Percentiles rank a stretch among this genome's conserved stretches.
Conservation (phyloP, 2,329 filamentous ascomycete species). For the Thelonectria discophora region DNA sequence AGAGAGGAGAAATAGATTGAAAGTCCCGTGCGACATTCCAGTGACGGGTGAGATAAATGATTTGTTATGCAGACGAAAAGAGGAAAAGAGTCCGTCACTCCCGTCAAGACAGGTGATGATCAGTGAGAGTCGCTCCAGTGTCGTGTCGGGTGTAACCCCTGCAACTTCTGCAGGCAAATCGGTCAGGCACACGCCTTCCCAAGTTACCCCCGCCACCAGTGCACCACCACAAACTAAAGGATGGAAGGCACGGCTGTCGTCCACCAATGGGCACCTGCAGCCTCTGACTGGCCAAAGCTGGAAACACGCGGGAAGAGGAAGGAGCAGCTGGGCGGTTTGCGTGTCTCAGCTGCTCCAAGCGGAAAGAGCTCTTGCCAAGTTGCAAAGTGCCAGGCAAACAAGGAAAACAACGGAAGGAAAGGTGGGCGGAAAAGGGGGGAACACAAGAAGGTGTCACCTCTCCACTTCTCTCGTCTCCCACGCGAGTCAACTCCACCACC, state of each 20-base stretch:
- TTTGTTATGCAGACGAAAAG: too few species aligned
- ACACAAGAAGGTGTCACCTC: not conserved
- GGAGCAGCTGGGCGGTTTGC: not conserved
- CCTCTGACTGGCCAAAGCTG: constrained; percentile 1
- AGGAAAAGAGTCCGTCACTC: too few species aligned
- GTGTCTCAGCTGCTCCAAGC: constrained; percentile 5
- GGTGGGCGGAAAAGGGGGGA: not conserved
- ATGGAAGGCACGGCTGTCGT: constrained; percentile 7
- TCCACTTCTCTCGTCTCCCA: not conserved
- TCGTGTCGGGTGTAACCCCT: not conserved
- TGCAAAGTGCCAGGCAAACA: not conserved
- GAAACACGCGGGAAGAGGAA: too few species aligned
- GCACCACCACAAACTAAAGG: not conserved
- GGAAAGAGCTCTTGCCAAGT: not conserved
- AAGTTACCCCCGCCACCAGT: constrained; percentile 3
- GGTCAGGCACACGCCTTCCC: constrained; percentile 12
- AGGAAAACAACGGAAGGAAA: not conserved
- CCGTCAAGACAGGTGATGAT: not conserved
- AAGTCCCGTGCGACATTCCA: too few species aligned
- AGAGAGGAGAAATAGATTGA: too few species aligned
- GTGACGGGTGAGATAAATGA: too few species aligned
- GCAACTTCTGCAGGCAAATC: not conserved
- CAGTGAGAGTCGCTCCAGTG: not conserved
- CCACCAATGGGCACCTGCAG: constrained; percentile 8
- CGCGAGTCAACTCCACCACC: not conserved